These are phyloP conservation scores for Penicillium sp. DNA, from an alignment of 2,329 filamentous ascomycete genomes.

Conservation along the genomic window DNA sequence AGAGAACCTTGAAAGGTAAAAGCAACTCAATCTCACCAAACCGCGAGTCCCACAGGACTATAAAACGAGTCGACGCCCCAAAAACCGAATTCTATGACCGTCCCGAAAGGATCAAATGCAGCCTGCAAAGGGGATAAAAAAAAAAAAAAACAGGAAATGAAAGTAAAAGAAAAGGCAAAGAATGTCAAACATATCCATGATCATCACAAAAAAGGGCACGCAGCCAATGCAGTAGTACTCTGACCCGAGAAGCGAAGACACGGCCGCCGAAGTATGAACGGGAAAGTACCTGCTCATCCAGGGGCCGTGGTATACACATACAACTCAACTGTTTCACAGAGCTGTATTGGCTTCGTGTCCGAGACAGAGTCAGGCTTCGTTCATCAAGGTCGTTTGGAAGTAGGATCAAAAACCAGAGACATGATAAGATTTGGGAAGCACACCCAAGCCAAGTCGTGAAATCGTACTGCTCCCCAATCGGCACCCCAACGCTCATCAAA, in stretches of 20 bases:
- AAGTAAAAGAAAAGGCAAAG: neutral
- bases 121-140: constrained; percentile 3
- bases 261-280: neutral
- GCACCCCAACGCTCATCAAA: constrained; percentile 24
- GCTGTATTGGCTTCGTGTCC: constrained; percentile 1
- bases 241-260: neutral
- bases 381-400: constrained; percentile 17
- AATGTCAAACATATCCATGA: constrained; percentile 15
- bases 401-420: constrained; percentile 1
- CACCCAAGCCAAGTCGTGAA: constrained; percentile 24
- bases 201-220: constrained; percentile 11
- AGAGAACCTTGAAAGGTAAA: neutral
- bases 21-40: neutral
- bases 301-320: constrained; percentile 6
- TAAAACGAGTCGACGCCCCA: constrained; percentile 18
- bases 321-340: neutral
- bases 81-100: constrained; percentile 17
- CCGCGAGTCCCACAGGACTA: neutral
- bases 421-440: neutral
- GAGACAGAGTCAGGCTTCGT: neutral
- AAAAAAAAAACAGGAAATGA: constrained; percentile 2
- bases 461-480: constrained; percentile 28
- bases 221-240: constrained; percentile 8
- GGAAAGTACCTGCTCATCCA: neutral
- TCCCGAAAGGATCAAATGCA: constrained; percentile 14